Evolutionary conservation across 768 basidiomycete species (phyloP).

Genomic region (Pulveroboletus frians): DNA sequence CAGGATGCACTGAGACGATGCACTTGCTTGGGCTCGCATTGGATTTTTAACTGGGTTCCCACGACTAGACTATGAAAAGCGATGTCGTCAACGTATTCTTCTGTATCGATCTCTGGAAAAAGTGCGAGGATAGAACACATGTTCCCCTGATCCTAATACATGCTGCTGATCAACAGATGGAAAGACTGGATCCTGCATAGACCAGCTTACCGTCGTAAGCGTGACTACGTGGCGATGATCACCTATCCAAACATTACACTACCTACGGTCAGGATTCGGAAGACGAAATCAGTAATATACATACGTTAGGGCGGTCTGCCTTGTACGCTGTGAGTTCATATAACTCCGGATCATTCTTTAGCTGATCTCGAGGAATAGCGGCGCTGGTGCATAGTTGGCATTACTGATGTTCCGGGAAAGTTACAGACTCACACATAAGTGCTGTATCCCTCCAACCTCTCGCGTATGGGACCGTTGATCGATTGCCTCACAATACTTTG

Average conservation of each 20-base stretch:
- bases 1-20: background rate
- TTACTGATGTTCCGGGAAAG: constrained; percentile 4
- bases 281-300: background rate
- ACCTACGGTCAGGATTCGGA: background rate
- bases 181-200: background rate
- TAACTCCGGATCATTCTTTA: constrained; percentile 43
- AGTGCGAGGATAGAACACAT: constrained; percentile 36
- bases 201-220: constrained; percentile 21
- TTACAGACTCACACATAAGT: constrained; percentile 41
- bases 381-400: constrained; percentile 28
- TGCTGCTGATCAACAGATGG: background rate
- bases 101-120: constrained; percentile 35
- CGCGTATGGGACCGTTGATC: constrained; percentile 30
- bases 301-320: constrained; percentile 20
- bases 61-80: constrained; percentile 26
- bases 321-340: constrained; percentile 26
- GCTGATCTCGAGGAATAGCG: constrained; percentile 36
- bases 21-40: constrained; percentile 38
- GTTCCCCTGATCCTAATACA: constrained; percentile 32
- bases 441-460: constrained; percentile 29
- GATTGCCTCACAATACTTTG: constrained; percentile 39
- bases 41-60: constrained; percentile 30
- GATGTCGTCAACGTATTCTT: constrained; percentile 30
- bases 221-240: constrained; percentile 21
- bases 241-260: constrained; percentile 28